Conservation (phyloP, 2,329 filamentous ascomycete species). For the Aspergillus ustus region DNA sequence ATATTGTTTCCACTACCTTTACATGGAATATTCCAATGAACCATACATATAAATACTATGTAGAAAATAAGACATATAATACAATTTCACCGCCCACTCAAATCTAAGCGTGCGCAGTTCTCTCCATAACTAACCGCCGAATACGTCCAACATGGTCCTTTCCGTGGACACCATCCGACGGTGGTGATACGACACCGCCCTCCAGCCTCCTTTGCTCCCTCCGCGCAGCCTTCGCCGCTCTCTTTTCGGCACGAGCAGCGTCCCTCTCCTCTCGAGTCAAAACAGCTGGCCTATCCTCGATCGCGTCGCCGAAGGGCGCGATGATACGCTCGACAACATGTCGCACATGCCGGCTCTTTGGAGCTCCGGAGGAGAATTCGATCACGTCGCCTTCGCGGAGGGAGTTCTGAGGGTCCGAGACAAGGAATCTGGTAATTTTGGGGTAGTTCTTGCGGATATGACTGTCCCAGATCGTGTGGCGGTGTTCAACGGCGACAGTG, state of each 20-base stretch:
- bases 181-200: conserved; percentile 13
- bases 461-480: conserved; percentile 41
- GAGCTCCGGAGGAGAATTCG: conserved; percentile 47
- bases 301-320: conserved; percentile 42
- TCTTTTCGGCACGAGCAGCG: conserved; percentile 34
- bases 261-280: conserved; percentile 42
- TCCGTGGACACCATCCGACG: conserved; percentile 16
- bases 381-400: conserved; percentile 50
- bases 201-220: conserved; percentile 34
- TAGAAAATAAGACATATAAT: conserved; percentile 11
- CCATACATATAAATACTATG: background rate
- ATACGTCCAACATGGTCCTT: conserved; percentile 35
- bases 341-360: conserved; percentile 42
- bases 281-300: conserved; percentile 44
- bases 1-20: background rate
- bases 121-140: conserved; percentile 35
- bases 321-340: conserved; percentile 51
- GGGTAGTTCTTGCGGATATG: conserved; percentile 45
- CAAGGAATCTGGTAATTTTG: conserved; percentile 38
- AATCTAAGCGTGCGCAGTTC: conserved; percentile 6
- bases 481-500: conserved; percentile 44
- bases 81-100: conserved; percentile 1
- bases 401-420: conserved; percentile 47
- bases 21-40: background rate
- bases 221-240: conserved; percentile 38